phyloP scores from a whole-genome alignment of 2,329 filamentous ascomycete genomes.

The Arthrobotrys conoides region DNA sequence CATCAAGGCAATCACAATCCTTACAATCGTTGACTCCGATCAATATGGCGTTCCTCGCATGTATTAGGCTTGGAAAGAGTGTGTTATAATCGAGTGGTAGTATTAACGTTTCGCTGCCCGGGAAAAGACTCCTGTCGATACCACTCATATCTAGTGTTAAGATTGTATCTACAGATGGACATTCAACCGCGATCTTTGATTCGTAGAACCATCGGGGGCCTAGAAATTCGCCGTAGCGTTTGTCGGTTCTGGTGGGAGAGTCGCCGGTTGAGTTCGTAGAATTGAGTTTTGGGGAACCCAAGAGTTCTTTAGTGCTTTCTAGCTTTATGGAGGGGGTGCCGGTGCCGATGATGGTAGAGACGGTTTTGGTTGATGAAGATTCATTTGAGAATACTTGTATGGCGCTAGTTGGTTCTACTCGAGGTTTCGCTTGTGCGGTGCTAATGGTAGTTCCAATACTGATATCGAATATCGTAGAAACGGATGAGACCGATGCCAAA shows the following conservation, averaged over 20 bases:
- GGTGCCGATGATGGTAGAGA: no score
- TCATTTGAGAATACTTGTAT: no score
- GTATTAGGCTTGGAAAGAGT: not conserved
- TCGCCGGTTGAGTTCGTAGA: not conserved
- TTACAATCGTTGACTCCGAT: not conserved
- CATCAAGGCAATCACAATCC: not conserved
- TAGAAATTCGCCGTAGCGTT: not conserved
- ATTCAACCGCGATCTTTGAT: not conserved
- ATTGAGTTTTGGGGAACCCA: not conserved
- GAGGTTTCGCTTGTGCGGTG: no score
- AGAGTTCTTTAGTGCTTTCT: no score
- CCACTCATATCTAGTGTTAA: not conserved
- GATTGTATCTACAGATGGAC: not conserved
- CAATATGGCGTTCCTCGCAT: not conserved
- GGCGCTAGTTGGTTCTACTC: no score
- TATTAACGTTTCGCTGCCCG: not conserved
- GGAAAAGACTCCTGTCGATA: not conserved
- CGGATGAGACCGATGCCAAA: no score
- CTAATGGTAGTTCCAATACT: no score
- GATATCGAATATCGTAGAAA: no score
- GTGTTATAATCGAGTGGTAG: not conserved
- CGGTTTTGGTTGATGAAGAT: no score
- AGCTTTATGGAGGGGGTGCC: no score
- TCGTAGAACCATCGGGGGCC: constrained; percentile 10
- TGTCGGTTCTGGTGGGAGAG: constrained; percentile 1